phyloP scores from a whole-genome alignment of 306 rosid genomes.

The Alnus glutinosa region DNA sequence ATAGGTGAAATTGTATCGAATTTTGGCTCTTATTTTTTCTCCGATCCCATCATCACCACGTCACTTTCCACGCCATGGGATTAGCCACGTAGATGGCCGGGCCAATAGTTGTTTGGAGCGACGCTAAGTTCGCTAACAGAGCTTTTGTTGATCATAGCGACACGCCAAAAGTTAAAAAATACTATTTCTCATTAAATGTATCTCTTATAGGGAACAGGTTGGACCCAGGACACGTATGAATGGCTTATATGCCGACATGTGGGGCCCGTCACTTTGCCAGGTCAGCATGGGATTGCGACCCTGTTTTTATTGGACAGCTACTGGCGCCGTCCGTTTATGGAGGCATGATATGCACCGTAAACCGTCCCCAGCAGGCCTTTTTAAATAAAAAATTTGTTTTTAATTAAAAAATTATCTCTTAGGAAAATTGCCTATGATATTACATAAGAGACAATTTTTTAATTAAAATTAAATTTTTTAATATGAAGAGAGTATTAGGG shows the following conservation, averaged over 20 bases:
- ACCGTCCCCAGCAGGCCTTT: too few relatives aligned
- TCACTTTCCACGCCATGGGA: conserved; percentile 23
- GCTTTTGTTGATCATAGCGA: too few relatives aligned
- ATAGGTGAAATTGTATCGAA: conserved; percentile 16
- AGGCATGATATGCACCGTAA: too few relatives aligned
- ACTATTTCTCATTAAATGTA: conserved; percentile 14
- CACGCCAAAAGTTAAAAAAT: conserved; percentile 9
- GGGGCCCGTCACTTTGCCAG: conserved; percentile 43
- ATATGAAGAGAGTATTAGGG: too few relatives aligned
- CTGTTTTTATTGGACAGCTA: conserved; percentile 44
- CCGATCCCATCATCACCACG: neutral
- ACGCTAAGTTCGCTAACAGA: too few relatives aligned
- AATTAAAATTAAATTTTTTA: too few relatives aligned
- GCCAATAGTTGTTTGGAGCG: conserved; percentile 34
- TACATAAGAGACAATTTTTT: too few relatives aligned
- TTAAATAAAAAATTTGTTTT: too few relatives aligned
- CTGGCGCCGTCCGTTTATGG: conserved; percentile 48
- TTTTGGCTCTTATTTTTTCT: neutral
- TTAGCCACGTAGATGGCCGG: conserved; percentile 11
- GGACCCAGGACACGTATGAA: conserved; percentile 55
- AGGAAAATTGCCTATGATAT: too few relatives aligned
- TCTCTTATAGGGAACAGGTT: conserved; percentile 37
- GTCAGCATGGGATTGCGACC: conserved; percentile 25
- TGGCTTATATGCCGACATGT: conserved; percentile 38
- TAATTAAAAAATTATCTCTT: too few relatives aligned